phyloP scores from a whole-genome alignment of 2,329 filamentous ascomycete species.

The Zarea fungicola region DNA sequence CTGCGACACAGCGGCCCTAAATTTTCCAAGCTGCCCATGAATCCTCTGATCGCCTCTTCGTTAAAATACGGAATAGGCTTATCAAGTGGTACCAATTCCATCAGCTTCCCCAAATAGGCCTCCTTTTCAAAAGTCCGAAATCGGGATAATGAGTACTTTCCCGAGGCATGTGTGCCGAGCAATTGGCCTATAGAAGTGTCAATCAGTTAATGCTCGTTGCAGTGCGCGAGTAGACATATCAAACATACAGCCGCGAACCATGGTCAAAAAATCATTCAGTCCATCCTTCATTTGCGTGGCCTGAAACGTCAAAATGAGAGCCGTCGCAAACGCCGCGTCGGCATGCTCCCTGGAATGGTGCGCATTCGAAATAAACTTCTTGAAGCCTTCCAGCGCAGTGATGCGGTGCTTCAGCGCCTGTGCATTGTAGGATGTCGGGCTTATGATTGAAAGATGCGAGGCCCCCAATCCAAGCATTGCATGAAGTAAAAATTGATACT shows the following conservation, averaged over 20 bases:
- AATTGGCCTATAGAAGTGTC: constrained; percentile 2
- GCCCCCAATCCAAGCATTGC: constrained; percentile 34
- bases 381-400: constrained; percentile 11
- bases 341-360: constrained; percentile 7
- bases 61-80: constrained; percentile 6
- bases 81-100: constrained; percentile 2
- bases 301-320: constrained; percentile 10
- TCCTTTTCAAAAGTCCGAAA: constrained; percentile 10
- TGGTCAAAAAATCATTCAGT: constrained; percentile 11
- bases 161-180: constrained; percentile 6
- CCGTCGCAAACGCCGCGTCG: constrained; percentile 11
- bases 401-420: constrained; percentile 8
- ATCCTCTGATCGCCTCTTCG: constrained; percentile 2
- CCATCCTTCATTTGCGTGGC: constrained; percentile 11
- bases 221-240: too few species aligned
- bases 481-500: constrained; percentile 38
- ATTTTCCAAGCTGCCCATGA: constrained; percentile 5
- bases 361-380: constrained; percentile 10
- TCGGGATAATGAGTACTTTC: neutral
- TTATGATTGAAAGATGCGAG: constrained; percentile 11
- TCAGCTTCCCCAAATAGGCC: neutral
- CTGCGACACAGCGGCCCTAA: constrained; percentile 10
- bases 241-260: constrained; percentile 10
- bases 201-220: neutral
- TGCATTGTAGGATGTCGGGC: neutral